Conservation (phyloP, 192 early-diverging fungal species). For the Thoreauomyces humboldtii region DNA sequence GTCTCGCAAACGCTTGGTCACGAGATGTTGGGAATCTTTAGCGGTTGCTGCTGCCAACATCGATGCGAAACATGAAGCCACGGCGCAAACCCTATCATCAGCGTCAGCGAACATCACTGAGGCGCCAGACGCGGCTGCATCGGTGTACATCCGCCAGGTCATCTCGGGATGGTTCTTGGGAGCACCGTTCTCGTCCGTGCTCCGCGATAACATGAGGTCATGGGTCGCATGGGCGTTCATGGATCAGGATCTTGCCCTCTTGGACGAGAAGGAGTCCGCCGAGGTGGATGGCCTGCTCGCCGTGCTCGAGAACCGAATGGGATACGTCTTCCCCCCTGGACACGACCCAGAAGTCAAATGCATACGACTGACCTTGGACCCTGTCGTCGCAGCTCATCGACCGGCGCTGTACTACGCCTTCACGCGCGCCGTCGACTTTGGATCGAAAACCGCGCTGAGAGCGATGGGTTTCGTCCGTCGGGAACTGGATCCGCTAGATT, state of each 20-base stretch:
- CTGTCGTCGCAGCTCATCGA: constrained; percentile 53
- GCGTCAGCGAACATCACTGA: not conserved
- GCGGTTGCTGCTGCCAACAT: not conserved
- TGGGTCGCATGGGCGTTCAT: constrained; percentile 30
- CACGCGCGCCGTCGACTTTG: constrained; percentile 12
- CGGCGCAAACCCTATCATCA: not conserved
- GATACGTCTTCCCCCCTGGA: not conserved
- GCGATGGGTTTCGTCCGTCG: not conserved
- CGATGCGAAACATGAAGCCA: not conserved
- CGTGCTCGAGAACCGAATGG: constrained; percentile 2
- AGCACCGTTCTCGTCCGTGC: not conserved
- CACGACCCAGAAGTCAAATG: constrained; percentile 30
- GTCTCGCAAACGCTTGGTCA: not conserved
- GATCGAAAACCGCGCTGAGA: not conserved
- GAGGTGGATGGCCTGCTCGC: not conserved
- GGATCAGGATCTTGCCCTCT: constrained; percentile 2
- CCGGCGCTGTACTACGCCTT: constrained; percentile 56
- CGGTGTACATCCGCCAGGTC: constrained; percentile 4
- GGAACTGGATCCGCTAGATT: constrained; percentile 1
- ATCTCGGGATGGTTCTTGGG: constrained; percentile 26
- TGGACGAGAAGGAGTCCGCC: not conserved
- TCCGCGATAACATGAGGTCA: not conserved
- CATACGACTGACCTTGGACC: constrained; percentile 58
- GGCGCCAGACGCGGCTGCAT: not conserved
- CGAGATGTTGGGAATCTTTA: not conserved